phyloP scores from a whole-genome alignment of 176 grass and related monocot species.

The Saccharum officinarum region DNA sequence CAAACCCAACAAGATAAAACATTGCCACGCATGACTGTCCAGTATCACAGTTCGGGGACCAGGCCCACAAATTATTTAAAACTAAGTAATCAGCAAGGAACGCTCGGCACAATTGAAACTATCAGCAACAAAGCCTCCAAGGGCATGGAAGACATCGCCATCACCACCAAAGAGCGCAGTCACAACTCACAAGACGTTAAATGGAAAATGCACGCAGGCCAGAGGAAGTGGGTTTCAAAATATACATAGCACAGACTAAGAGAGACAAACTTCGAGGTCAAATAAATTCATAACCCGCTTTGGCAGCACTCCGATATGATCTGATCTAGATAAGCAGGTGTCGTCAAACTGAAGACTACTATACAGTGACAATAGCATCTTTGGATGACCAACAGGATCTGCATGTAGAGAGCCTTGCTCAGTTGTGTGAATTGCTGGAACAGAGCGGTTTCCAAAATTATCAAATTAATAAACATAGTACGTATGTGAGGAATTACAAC shows the following conservation, averaged over 20 bases:
- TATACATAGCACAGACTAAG: slow-evolving; percentile 25
- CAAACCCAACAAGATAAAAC: not conserved
- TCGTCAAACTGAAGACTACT: slow-evolving; percentile 4
- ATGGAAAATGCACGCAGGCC: not conserved
- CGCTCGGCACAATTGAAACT: not conserved
- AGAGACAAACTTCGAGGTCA: not conserved
- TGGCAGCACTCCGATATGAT: not conserved
- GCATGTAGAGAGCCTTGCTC: slow-evolving; percentile 16
- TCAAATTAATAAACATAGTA: not conserved
- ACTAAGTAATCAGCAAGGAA: not conserved
- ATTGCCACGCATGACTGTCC: not conserved
- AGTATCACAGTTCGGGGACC: not conserved
- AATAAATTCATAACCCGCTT: not conserved
- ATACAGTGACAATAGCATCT: not conserved
- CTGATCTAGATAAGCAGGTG: not conserved
- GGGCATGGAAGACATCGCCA: not conserved
- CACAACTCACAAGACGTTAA: not conserved
- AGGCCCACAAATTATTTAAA: not conserved
- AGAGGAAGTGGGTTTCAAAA: slow-evolving; percentile 12
- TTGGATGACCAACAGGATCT: slow-evolving; percentile 13
- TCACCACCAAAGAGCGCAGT: not conserved
- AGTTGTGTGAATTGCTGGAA: not conserved
- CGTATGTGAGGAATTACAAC: not conserved
- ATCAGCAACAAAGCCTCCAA: not conserved
- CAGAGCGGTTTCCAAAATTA: not conserved